Conservation (phyloP, 2,329 filamentous ascomycete genomes). For the Lecanicillium sp. region DNA sequence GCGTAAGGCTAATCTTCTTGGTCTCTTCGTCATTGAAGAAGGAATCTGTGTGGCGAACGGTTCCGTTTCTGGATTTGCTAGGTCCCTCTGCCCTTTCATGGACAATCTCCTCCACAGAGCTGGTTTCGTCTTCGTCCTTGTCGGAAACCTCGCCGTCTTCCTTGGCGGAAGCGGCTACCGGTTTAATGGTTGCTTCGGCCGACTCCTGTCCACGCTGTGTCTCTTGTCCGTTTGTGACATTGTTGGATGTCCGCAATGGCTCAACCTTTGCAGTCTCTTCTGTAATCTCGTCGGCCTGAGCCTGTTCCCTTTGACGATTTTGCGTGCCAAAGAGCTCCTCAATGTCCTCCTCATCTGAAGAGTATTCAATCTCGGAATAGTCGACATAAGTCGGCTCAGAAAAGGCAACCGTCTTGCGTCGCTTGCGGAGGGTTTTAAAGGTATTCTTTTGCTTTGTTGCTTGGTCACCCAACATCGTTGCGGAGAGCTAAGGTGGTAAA, state of each 20-base stretch:
- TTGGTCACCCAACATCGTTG: constrained; percentile 54
- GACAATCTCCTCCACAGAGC: constrained; percentile 58
- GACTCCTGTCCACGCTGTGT: constrained; percentile 1
- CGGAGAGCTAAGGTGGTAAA: constrained; percentile 40
- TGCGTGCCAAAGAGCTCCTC: constrained; percentile 35
- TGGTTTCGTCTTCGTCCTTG: constrained; percentile 16
- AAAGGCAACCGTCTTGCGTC: constrained; percentile 82
- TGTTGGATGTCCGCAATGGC: constrained; percentile 3
- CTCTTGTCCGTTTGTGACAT: not conserved
- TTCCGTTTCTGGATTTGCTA: constrained; percentile 71
- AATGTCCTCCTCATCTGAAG: constrained; percentile 59
- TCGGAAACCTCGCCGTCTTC: not conserved
- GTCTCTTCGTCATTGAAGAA: constrained; percentile 98
- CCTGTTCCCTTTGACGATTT: constrained; percentile 19
- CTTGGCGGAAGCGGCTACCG: not conserved
- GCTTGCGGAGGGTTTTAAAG: constrained; percentile 75
- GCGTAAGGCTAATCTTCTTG: constrained; percentile 93
- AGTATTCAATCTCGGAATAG: constrained; percentile 80
- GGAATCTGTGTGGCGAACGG: constrained; percentile 84
- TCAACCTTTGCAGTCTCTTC: constrained; percentile 2
- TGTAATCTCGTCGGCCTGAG: constrained; percentile 17
- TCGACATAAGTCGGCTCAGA: constrained; percentile 79
- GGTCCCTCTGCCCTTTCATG: constrained; percentile 42
- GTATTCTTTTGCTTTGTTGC: constrained; percentile 74
- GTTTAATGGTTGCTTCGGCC: not conserved